A percentile compares a stretch with the other conserved stretches of the same genome.
Conservation (phyloP, 306 rosid species). For the Boehmeria nivea region DNA sequence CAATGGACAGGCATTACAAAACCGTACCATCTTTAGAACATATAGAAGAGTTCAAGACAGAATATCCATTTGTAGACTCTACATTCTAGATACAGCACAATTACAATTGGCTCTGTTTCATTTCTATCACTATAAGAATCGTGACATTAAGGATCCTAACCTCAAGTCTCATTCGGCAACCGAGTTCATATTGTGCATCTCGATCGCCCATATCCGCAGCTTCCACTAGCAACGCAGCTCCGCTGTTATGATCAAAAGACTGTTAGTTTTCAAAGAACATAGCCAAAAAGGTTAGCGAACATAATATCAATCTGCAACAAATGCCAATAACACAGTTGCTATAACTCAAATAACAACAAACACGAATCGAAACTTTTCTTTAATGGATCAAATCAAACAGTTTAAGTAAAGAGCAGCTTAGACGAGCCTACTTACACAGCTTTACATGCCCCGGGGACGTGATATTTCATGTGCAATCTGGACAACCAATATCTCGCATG, state of each 20-base stretch:
- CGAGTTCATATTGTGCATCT: constrained; percentile 84
- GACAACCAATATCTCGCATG: constrained; percentile 90
- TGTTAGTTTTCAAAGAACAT: neutral
- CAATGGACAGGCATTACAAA: neutral
- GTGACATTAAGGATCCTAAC: constrained; percentile 32
- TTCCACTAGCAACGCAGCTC: constrained; percentile 82
- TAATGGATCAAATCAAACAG: too few species aligned
- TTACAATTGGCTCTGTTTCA: too few species aligned
- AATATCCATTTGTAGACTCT: too few species aligned
- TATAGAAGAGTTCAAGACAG: too few species aligned
- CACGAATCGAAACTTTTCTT: too few species aligned
- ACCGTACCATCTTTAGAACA: neutral
- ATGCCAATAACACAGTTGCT: neutral
- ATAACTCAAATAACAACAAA: neutral
- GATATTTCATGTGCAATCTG: constrained; percentile 84
- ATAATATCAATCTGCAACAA: neutral
- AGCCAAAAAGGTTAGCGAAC: neutral
- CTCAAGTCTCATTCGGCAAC: constrained; percentile 80
- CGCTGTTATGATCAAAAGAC: constrained; percentile 39
- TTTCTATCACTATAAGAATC: too few species aligned
- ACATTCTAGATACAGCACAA: too few species aligned
- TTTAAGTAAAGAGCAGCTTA: neutral
- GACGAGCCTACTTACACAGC: constrained; percentile 49
- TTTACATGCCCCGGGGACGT: constrained; percentile 74
- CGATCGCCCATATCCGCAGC: constrained; percentile 92